Evolutionary conservation across 2,329 filamentous ascomycete genomes (phyloP), one percentile per base, ranked within the genome.

Genomic region (Ophiostoma piceae): DNA sequence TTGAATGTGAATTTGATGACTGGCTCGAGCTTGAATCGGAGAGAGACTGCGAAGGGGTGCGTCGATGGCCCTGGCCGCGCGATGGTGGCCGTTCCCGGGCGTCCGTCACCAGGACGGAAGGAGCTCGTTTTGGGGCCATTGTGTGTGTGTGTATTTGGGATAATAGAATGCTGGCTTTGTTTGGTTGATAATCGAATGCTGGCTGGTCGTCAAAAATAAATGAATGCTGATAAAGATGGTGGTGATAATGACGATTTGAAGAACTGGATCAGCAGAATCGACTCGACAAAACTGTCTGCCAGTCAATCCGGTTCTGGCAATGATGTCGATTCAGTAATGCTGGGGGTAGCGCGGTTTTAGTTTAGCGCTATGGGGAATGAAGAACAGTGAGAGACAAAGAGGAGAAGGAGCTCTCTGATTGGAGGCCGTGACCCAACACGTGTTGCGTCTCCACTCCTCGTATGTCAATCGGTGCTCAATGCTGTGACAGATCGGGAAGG

Each of bases 21-120:
- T 41, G 39, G 43, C 16, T n/a, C 16, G 43, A n/a, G 43, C 16
- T 47, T 19, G 51, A 11, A 22, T 22, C 51, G 12, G 51, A 57
- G 9, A 26, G 9, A 16, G 51, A 66, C 51, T 57, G 32, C 6
- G 66, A 32, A 47, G 41, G 26, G 16, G 65, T 8, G 26, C 69
- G 68, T 26, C 67, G 69, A 26, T 67, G 67, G 66, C 69, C 41
- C 35, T 66, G 19, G 72, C 76, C 76, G 65, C 76, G 78, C 69
- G 72, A 73, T 69, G 74, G 75, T 70, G 76, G 79, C 62, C 80
- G 79, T 76, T 87, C 84, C 71, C 85, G 82, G 68, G 85, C 78
- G 74, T 88, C 86, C 64, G 85, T 87, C 74, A 88, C 87, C 78
- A 89, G 79, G 71, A 88, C 86, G 68, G 87, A 87, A n/a, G 85